phyloP scores from a whole-genome alignment of 306 rosid genomes.

The Gillenia trifoliata region DNA sequence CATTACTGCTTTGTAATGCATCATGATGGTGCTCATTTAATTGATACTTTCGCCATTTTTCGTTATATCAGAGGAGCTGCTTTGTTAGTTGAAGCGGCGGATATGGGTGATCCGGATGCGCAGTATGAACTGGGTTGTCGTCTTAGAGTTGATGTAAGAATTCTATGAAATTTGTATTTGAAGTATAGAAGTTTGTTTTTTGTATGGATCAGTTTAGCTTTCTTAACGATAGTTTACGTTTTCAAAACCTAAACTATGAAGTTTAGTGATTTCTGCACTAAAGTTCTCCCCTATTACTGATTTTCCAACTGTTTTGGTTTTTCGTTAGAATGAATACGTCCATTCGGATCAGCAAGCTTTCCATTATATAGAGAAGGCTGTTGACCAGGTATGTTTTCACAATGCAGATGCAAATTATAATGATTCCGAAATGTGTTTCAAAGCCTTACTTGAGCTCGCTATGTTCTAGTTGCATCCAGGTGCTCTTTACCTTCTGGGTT shows the following conservation, averaged over 20 bases:
- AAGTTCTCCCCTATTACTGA: background rate
- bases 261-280: too few species aligned
- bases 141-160: constrained; percentile 66
- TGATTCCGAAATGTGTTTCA: constrained; percentile 7
- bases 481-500: constrained; percentile 89
- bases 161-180: background rate
- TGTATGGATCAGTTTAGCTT: background rate
- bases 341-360: constrained; percentile 89
- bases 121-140: constrained; percentile 83
- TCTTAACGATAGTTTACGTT: background rate
- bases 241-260: too few species aligned
- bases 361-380: constrained; percentile 88
- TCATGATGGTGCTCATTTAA: background rate
- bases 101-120: constrained; percentile 88
- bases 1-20: background rate
- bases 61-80: constrained; percentile 70
- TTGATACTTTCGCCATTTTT: constrained; percentile 2
- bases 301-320: background rate
- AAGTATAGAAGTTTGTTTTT: background rate
- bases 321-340: constrained; percentile 64
- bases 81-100: constrained; percentile 84
- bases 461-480: constrained; percentile 81
- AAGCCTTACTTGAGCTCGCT: constrained; percentile 36
- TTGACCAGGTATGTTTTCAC: constrained; percentile 67
- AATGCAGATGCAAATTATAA: constrained; percentile 16